A percentile compares a stretch with the other conserved stretches of the same genome.
Evolutionary conservation across 1,284 basidiomycete species (phyloP).

Genomic region (Volvariella volvacea): DNA sequence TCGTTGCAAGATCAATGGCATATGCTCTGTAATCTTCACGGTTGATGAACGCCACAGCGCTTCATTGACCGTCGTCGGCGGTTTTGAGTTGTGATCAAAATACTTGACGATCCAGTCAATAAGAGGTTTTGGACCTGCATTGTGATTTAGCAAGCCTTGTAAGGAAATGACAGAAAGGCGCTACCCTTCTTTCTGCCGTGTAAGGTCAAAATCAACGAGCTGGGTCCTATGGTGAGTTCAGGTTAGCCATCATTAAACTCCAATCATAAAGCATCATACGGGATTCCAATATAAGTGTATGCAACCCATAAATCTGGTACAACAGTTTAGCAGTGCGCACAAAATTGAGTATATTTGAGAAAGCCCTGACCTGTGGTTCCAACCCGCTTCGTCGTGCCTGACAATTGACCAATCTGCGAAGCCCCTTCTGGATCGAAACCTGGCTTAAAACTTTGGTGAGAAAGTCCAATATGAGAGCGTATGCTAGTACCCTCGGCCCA

Average conservation of each 20-base stretch:
- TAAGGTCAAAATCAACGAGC: slow-evolving; percentile 57
- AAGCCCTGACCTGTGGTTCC: slow-evolving; percentile 59
- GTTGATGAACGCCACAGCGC: slow-evolving; percentile 39
- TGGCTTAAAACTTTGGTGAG: slow-evolving; percentile 17
- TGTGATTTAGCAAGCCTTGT: no score
- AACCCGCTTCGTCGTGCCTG: slow-evolving; percentile 69
- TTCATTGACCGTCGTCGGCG: slow-evolving; percentile 35
- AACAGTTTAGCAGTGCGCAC: slow-evolving; percentile 1
- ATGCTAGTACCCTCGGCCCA: slow-evolving; percentile 55
- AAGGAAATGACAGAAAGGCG: neutral
- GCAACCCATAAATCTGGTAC: slow-evolving; percentile 58
- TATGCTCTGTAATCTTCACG: slow-evolving; percentile 50
- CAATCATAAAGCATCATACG: slow-evolving; percentile 46
- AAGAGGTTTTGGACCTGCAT: slow-evolving; percentile 39
- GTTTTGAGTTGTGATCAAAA: slow-evolving; percentile 36
- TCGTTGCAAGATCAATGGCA: slow-evolving; percentile 80
- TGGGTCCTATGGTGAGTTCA: slow-evolving; percentile 34
- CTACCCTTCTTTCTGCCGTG: neutral
- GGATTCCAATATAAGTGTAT: slow-evolving; percentile 69
- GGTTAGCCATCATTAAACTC: neutral
- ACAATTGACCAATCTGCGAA: slow-evolving; percentile 50
- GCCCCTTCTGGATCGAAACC: slow-evolving; percentile 74
- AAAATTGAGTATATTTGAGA: slow-evolving; percentile 9
- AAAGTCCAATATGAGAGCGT: neutral
- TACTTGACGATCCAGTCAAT: slow-evolving; percentile 64